phyloP scores from a whole-genome alignment of 441 rosid species.

The Codiaeum variegatum region DNA sequence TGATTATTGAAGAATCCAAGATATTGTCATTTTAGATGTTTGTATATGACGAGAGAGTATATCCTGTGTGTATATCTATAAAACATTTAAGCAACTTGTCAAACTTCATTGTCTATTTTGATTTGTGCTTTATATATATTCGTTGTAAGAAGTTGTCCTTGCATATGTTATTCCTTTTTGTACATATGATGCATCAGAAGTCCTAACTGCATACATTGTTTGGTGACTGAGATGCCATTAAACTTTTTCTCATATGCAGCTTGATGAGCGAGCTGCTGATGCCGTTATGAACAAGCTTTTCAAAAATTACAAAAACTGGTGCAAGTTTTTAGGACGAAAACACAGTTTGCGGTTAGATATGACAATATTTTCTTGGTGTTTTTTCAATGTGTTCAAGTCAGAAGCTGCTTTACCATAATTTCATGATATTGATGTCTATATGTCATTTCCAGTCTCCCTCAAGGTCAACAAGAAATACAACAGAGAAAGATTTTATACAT shows the following conservation, averaged over 20 bases:
- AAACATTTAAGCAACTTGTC: not conserved
- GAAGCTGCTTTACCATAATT: not conserved
- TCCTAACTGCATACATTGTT: not conserved
- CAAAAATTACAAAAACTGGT: conserved; percentile 91
- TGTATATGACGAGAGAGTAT: not conserved
- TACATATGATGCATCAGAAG: not conserved
- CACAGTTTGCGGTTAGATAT: conserved; percentile 76
- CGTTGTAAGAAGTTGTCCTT: not conserved
- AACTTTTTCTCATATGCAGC: conserved; percentile 38
- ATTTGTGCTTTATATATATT: not conserved
- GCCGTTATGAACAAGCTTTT: conserved; percentile 82
- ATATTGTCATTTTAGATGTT: not conserved
- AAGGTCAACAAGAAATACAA: conserved; percentile 78
- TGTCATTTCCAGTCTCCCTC: conserved; percentile 68
- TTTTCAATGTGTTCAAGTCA: conserved; percentile 6
- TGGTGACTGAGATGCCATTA: not conserved
- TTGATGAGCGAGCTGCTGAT: conserved; percentile 92
- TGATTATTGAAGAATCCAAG: not conserved
- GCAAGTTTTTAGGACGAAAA: conserved; percentile 90
- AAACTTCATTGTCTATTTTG: not conserved
- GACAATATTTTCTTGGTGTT: not conserved
- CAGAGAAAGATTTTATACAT: conserved; percentile 93
- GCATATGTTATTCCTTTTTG: not conserved
- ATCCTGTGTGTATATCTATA: not conserved
- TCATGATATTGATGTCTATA: conserved; percentile 7